Evolutionary conservation across 441 rosid genomes (phyloP), one percentile per base, ranked within the genome.

Genomic region (Arabidopsis lyrata): DNA sequence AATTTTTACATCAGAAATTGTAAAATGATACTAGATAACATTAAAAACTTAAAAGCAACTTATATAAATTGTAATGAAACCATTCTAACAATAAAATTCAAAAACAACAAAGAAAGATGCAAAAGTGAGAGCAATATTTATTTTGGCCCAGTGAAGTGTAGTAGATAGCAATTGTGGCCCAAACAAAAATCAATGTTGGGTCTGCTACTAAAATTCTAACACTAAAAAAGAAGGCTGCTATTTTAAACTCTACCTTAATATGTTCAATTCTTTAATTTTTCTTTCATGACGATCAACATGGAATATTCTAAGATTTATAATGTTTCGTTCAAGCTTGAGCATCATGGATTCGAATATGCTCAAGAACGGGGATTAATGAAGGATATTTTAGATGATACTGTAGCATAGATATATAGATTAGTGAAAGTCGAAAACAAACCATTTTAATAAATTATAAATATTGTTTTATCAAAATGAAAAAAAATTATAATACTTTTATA

Each of bases 291-390:
- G 5, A 47, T 70, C 14, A 70, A 48, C 50, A 24, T 6, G 18
- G 66, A 48, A 38, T 48, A 36, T 59, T 18, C 66, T 48, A 34
- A 11, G 20, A 59, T 35, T 35, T 58, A 13, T 3, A 47, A 48
- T 29, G 22, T 32, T 57, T 69, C 55, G 5, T 44, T 18, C 27
- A 48, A 60, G 75, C 10, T 70, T 49, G 31, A 50, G 42, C 22
- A 52, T 62, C 60, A 62, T 72, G 34, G 42, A 62, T 52, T 63
- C 14, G 36, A 72, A 62, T 62, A 72, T 61, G 24, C 68, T 61
- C 7, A n/a, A 18, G 34, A 31, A 18, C 27, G 29, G 41, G 4
- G 20, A 41, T 41, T 24, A 13, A 6, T 39, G 14, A 14, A 41
- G 13, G 22, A 14, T 12, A 2, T 61, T 39, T 41, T 41, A 61